phyloP scores from a whole-genome alignment of 345 rosid species.

The Crucihimalaya himalaica region DNA sequence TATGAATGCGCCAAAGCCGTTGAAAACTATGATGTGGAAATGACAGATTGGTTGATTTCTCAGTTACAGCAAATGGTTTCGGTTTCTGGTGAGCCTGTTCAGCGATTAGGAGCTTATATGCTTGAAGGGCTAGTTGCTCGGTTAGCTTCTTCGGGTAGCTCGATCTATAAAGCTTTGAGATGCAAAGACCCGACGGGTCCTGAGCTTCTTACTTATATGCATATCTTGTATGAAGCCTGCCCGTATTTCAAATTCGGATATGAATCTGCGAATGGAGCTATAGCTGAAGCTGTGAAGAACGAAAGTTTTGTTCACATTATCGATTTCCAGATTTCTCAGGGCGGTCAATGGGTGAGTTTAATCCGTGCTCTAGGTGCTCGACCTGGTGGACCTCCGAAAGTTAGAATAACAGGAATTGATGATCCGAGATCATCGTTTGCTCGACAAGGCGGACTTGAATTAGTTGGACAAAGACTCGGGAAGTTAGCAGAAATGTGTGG shows the following conservation, averaged over 20 bases:
- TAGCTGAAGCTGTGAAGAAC: conserved; percentile 86
- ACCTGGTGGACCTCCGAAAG: conserved; percentile 81
- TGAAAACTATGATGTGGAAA: conserved; percentile 52
- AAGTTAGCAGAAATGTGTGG: conserved; percentile 67
- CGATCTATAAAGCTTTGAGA: conserved; percentile 75
- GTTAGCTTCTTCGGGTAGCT: conserved; percentile 79
- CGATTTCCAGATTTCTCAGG: conserved; percentile 86
- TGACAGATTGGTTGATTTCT: conserved; percentile 63
- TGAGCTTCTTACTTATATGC: conserved; percentile 89
- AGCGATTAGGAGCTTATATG: conserved; percentile 89
- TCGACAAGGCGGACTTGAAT: conserved; percentile 81
- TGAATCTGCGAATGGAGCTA: conserved; percentile 93
- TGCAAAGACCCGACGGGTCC: conserved; percentile 85
- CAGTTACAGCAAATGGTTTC: conserved; percentile 78
- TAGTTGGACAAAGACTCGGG: conserved; percentile 74
- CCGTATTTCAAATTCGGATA: conserved; percentile 97
- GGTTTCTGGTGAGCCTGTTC: conserved; percentile 86
- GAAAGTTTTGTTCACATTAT: conserved; percentile 77
- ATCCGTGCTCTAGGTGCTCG: conserved; percentile 87
- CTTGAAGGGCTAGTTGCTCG: conserved; percentile 87
- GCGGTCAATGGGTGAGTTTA: conserved; percentile 89
- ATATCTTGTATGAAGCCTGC: conserved; percentile 78
- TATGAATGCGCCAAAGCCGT: conserved; percentile 78
- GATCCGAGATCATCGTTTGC: conserved; percentile 81
- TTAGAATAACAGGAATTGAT: conserved; percentile 87